A percentile compares a stretch with the other conserved stretches of the same genome.
Evolutionary conservation across 208 protist genomes (phyloP).

Genomic region (Tritrichomonas foetus): DNA sequence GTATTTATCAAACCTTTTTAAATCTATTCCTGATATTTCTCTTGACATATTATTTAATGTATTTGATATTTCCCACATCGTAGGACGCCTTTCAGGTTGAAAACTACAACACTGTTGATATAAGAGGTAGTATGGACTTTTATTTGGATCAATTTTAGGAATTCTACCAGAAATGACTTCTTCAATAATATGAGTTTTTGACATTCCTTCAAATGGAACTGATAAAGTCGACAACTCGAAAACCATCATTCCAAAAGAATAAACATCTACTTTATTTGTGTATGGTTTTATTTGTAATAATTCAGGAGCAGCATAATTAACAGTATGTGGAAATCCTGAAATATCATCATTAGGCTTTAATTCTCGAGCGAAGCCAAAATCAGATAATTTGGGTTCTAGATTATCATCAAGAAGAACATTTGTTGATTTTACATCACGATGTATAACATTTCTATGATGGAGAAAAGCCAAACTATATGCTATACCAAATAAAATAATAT

Average conservation of each 20-base stretch:
- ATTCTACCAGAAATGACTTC: no score
- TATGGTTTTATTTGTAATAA: neutral
- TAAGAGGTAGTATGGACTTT: no score
- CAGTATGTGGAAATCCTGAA: neutral
- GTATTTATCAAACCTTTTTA: no score
- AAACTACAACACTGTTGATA: no score
- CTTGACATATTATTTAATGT: no score
- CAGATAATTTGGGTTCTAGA: neutral
- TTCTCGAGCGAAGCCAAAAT: neutral
- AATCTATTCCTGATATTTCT: no score
- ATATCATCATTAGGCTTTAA: no score
- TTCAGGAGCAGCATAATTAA: neutral
- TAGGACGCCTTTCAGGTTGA: no score
- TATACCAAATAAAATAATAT: no score
- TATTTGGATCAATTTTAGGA: no score
- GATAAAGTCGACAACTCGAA: neutral
- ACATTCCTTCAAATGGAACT: neutral
- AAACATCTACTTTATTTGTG: neutral
- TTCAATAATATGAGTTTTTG: no score
- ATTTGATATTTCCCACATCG: no score
- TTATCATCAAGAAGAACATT: neutral
- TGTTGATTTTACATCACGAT: conserved; percentile 27
- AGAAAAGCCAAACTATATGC: neutral
- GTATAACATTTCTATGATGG: neutral
- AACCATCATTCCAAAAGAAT: neutral